Evolutionary conservation across 2,329 filamentous ascomycete species (phyloP).

Genomic region (Rasamsonia emersonii): DNA sequence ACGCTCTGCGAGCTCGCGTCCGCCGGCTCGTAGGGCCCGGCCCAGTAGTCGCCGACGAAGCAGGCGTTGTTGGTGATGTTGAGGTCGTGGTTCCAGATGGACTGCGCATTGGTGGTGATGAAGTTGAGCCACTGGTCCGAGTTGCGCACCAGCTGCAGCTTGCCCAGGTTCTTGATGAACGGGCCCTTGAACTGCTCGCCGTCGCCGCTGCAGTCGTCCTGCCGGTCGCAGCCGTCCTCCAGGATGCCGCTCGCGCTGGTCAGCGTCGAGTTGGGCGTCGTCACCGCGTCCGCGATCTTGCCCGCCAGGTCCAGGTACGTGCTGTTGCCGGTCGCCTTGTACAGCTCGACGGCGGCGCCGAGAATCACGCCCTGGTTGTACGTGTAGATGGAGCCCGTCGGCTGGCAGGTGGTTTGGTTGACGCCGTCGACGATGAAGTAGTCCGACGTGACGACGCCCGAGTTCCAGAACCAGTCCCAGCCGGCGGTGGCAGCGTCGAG

Average conservation of each 20-base stretch:
- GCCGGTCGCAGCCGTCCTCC: constrained; percentile 42
- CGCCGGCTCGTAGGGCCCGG: constrained; percentile 7
- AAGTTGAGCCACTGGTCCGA: constrained; percentile 42
- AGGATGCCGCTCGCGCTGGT: constrained; percentile 35
- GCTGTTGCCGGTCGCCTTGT: constrained; percentile 6
- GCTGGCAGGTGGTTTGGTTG: constrained; percentile 3
- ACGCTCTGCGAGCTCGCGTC: constrained; percentile 6
- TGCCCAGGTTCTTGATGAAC: constrained; percentile 53
- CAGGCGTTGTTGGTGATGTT: constrained; percentile 5
- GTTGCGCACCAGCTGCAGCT: constrained; percentile 43
- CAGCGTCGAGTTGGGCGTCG: constrained; percentile 18
- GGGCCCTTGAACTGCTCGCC: constrained; percentile 60
- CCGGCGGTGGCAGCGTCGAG: constrained; percentile 3
- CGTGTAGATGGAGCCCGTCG: constrained; percentile 1
- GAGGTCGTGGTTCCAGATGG: constrained; percentile 51
- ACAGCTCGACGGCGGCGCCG: constrained; percentile 8
- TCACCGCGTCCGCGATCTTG: constrained; percentile 42
- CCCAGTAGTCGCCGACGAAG: constrained; percentile 7
- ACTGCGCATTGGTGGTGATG: constrained; percentile 53
- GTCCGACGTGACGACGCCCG: constrained; percentile 5
- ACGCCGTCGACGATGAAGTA: constrained; percentile 5
- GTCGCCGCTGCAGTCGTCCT: constrained; percentile 31
- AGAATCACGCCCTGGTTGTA: constrained; percentile 9
- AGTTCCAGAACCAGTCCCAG: constrained; percentile 8
- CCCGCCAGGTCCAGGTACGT: constrained; percentile 31